phyloP scores from a whole-genome alignment of 73 alveolate genomes.

The Tetrahymena malaccensis region DNA sequence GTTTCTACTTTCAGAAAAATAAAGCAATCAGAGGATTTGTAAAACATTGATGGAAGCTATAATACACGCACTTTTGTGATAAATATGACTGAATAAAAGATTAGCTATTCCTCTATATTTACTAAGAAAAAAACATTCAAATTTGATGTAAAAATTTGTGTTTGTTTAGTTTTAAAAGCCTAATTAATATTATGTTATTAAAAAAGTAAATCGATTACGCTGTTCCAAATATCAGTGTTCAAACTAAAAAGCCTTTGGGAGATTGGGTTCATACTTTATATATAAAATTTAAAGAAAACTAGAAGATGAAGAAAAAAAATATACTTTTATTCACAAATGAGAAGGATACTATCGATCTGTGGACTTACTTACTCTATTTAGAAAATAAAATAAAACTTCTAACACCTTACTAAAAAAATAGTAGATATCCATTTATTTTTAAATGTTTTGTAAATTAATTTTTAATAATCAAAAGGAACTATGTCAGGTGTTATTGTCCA shows the following conservation, averaged over 20 bases:
- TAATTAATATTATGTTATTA: background rate
- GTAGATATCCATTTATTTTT: background rate
- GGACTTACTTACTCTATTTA: background rate
- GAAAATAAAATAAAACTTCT: background rate
- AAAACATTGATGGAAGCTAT: background rate
- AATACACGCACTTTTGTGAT: background rate
- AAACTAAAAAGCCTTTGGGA: background rate
- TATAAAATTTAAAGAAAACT: background rate
- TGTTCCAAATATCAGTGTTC: background rate
- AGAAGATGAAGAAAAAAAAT: background rate
- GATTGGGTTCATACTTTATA: background rate
- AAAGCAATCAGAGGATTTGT: background rate
- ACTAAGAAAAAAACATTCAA: background rate
- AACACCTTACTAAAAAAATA: background rate
- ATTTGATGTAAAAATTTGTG: background rate
- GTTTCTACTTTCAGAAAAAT: background rate
- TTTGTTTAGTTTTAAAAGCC: background rate
- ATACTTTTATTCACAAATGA: background rate
- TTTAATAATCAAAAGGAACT: background rate
- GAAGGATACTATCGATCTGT: background rate
- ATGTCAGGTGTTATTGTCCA: background rate
- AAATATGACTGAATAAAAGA: background rate
- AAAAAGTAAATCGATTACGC: background rate
- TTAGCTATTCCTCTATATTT: background rate
- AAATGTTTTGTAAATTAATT: background rate